Conservation (phyloP, 805 yeast species). For the Ogataea trehalophila region DNA sequence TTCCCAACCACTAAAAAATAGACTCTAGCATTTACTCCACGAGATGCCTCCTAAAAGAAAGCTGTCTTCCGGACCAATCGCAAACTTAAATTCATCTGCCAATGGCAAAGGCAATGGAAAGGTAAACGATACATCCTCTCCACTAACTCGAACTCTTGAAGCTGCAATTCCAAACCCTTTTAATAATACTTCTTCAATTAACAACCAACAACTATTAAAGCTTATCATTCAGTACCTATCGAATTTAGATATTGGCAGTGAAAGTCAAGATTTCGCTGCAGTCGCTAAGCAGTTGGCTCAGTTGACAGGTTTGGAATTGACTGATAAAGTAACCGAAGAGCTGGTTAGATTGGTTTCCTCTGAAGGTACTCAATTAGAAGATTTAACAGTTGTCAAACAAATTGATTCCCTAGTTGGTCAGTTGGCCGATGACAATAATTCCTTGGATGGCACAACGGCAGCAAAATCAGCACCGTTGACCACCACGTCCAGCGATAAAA, state of each 20-base stretch:
- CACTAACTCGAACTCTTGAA: neutral
- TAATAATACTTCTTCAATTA: conserved; percentile 8
- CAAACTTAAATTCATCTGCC: neutral
- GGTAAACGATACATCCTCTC: neutral
- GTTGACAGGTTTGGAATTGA: conserved; percentile 14
- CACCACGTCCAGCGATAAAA: neutral
- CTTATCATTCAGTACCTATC: conserved; percentile 19
- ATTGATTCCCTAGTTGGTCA: conserved; percentile 4
- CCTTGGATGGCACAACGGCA: neutral
- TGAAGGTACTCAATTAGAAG: conserved; percentile 3
- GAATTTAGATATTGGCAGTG: conserved; percentile 2
- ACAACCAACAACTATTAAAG: conserved; percentile 17
- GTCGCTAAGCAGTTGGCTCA: conserved; percentile 11
- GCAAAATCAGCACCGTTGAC: no score
- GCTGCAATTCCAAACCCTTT: conserved; percentile 17
- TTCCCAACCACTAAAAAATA: no score
- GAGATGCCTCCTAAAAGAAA: conserved; percentile 5
- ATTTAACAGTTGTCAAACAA: neutral
- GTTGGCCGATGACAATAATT: conserved; percentile 1
- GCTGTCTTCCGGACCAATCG: conserved; percentile 2
- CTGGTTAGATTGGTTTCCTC: conserved; percentile 6
- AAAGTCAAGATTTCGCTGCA: conserved; percentile 8
- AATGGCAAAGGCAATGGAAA: no score
- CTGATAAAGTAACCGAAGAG: conserved; percentile 7
- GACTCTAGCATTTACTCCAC: no score